Percentiles rank a stretch among this genome's conserved stretches.
Conservation (phyloP, 202 grass and related monocot species). For the Elaeis oleifera region DNA sequence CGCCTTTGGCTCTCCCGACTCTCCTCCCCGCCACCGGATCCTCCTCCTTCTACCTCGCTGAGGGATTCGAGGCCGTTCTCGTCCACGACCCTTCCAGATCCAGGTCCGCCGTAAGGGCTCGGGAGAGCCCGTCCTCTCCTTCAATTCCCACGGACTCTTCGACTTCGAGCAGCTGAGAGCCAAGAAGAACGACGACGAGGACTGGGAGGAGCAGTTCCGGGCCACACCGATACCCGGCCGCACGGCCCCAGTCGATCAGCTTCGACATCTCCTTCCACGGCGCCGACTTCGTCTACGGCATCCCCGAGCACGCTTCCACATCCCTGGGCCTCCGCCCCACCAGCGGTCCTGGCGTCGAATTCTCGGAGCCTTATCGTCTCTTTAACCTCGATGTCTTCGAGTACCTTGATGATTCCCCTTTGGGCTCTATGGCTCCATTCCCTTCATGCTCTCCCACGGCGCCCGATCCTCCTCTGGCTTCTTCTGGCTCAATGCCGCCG, state of each 20-base stretch:
- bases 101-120: slow-evolving; percentile 47
- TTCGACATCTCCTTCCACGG: slow-evolving; percentile 84
- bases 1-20: slow-evolving; percentile 46
- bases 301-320: slow-evolving; percentile 74
- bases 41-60: slow-evolving; percentile 58
- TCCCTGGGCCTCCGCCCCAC: slow-evolving; percentile 63
- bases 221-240: slow-evolving; percentile 77
- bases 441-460: slow-evolving; percentile 88
- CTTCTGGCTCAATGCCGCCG: slow-evolving; percentile 94
- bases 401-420: slow-evolving; percentile 80
- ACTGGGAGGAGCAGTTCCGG: slow-evolving; percentile 72
- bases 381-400: slow-evolving; percentile 95
- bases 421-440: slow-evolving; percentile 81
- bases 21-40: slow-evolving; percentile 20
- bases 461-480: slow-evolving; percentile 49
- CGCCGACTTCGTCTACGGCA: slow-evolving; percentile 82
- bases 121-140: slow-evolving; percentile 52
- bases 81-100: slow-evolving; percentile 70
- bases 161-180: slow-evolving; percentile 71
- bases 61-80: slow-evolving; percentile 54
- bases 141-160: slow-evolving; percentile 87
- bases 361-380: slow-evolving; percentile 83
- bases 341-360: slow-evolving; percentile 63
- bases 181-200: slow-evolving; percentile 45
- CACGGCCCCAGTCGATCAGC: slow-evolving; percentile 74